Evolutionary conservation across 495 filamentous ascomycete genomes (phyloP).

Genomic region (Penicillium coprophilum): DNA sequence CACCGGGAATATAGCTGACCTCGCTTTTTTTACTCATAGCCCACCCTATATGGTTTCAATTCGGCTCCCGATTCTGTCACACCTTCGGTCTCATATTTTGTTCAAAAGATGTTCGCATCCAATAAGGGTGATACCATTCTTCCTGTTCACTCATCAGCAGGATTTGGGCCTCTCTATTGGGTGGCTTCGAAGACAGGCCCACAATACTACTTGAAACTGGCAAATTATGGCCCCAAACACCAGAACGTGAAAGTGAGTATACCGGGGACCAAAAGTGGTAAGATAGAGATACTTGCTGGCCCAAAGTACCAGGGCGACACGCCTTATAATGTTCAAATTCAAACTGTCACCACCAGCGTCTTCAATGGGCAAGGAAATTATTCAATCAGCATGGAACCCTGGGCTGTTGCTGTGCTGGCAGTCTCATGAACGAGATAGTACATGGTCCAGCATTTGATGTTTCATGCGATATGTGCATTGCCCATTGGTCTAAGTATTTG

Average conservation of each 20-base stretch:
- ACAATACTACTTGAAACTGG: constrained; percentile 37
- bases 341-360: constrained; percentile 16
- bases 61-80: constrained; percentile 47
- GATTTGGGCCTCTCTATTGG: constrained; percentile 58
- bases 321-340: constrained; percentile 24
- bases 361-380: constrained; percentile 21
- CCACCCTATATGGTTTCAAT: constrained; percentile 43
- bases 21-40: constrained; percentile 18
- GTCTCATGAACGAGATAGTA: constrained; percentile 15
- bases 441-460: background rate
- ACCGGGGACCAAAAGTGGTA: constrained; percentile 26
- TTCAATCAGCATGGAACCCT: constrained; percentile 27
- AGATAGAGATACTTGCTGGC: constrained; percentile 30
- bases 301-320: constrained; percentile 22
- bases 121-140: constrained; percentile 58
- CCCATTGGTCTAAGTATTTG: background rate
- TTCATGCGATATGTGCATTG: background rate
- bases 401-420: constrained; percentile 33
- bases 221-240: constrained; percentile 27
- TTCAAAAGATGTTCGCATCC: constrained; percentile 50
- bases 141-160: constrained; percentile 39
- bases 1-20: background rate
- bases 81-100: constrained; percentile 35
- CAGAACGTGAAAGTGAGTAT: constrained; percentile 30
- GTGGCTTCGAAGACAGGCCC: constrained; percentile 48